Percentiles rank a stretch among this genome's conserved stretches.
These are phyloP conservation scores for Diutina neorugosa DNA, from an alignment of 1,139 yeast genomes.

Conservation along the genomic window DNA sequence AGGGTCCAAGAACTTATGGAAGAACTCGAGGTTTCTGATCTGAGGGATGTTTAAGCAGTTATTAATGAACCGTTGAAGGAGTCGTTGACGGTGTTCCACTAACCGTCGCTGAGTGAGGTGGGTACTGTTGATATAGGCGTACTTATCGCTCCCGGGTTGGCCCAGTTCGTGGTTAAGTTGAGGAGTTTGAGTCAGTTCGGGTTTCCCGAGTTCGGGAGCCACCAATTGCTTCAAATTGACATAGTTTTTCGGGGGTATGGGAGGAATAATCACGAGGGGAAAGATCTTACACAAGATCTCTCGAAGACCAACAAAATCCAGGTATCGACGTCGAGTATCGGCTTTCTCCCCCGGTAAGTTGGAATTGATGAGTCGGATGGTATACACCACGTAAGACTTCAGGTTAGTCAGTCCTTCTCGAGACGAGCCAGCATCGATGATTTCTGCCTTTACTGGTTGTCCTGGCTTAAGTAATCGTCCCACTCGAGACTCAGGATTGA, in stretches of 20 bases:
- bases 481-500: conserved; percentile 28
- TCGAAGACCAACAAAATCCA: conserved; percentile 81
- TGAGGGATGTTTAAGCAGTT: conserved; percentile 52
- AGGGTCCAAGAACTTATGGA: conserved; percentile 74
- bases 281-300: conserved; percentile 57
- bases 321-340: conserved; percentile 70
- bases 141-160: conserved; percentile 7
- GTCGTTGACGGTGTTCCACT: conserved; percentile 58
- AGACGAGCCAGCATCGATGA: conserved; percentile 68
- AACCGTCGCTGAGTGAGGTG: conserved; percentile 29
- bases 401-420: conserved; percentile 55
- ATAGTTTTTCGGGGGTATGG: conserved; percentile 86
- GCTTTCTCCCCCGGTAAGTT: conserved; percentile 30
- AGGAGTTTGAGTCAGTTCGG: background rate
- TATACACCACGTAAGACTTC: conserved; percentile 65
- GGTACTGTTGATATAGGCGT: conserved; percentile 32
- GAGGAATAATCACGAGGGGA: conserved; percentile 80
- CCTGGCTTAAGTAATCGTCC: conserved; percentile 21
- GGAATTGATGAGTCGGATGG: conserved; percentile 42
- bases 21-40: conserved; percentile 48
- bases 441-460: conserved; percentile 32
- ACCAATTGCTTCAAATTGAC: conserved; percentile 27
- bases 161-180: background rate
- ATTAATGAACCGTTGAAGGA: conserved; percentile 67
- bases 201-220: conserved; percentile 3